phyloP scores from a whole-genome alignment of 768 basidiomycete species.

The Podaxis sp. region DNA sequence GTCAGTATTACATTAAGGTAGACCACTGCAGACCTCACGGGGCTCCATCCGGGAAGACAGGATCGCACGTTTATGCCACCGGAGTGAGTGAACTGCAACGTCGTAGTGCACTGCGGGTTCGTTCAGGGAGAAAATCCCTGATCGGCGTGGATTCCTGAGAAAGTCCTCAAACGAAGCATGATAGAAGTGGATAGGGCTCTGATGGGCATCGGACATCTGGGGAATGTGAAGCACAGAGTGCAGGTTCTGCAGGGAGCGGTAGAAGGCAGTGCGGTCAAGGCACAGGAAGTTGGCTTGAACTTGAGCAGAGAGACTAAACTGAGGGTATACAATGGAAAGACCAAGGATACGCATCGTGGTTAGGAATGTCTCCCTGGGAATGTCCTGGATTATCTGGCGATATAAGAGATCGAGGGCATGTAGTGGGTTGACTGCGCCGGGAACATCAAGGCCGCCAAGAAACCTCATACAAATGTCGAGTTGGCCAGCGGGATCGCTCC shows the following conservation, averaged over 20 bases:
- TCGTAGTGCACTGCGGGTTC: neutral
- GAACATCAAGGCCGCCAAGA: neutral
- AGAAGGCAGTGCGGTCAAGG: neutral
- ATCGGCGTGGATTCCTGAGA: neutral
- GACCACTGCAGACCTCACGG: too few species aligned
- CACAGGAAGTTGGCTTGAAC: neutral
- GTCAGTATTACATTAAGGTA: too few species aligned
- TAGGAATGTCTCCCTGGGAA: neutral
- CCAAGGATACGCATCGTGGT: slow-evolving; percentile 1
- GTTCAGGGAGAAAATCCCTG: neutral
- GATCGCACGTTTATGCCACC: neutral
- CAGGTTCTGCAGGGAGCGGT: neutral
- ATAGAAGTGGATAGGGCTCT: neutral
- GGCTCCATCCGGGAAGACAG: too few species aligned
- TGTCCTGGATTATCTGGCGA: neutral
- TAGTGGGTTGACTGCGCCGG: neutral
- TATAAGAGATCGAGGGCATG: neutral
- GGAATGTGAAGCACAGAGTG: neutral
- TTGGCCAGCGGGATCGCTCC: neutral
- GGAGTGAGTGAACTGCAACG: neutral
- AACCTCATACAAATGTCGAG: neutral
- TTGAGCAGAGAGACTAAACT: neutral
- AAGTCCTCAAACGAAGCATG: slow-evolving; percentile 1
- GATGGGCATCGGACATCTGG: neutral
- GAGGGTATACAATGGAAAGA: neutral